These are phyloP conservation scores for Globisporangium middletonii DNA, from an alignment of 352 stramenopile species.

Conservation along the genomic window DNA sequence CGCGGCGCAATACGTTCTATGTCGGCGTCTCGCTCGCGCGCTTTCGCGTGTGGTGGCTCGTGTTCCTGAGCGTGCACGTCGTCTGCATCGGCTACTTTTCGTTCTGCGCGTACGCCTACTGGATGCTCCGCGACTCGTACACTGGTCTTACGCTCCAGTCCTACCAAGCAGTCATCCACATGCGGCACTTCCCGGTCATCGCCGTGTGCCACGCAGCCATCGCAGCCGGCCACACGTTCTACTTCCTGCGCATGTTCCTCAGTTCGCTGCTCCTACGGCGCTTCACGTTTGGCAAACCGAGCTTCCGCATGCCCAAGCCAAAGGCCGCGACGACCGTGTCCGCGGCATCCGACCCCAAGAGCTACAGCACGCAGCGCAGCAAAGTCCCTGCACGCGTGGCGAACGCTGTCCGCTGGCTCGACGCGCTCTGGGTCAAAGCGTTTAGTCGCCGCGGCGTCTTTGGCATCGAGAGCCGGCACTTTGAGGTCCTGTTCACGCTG, in stretches of 20 bases:
- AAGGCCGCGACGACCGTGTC: not conserved
- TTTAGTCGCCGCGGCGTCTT: slow-evolving; percentile 14
- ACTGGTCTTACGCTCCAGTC: slow-evolving; percentile 5
- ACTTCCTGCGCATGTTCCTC: slow-evolving; percentile 12
- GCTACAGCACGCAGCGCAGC: not conserved
- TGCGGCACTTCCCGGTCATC: slow-evolving; percentile 5
- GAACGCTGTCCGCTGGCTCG: not conserved
- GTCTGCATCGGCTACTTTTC: slow-evolving; percentile 7
- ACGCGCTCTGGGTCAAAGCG: not conserved
- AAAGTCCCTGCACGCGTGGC: not conserved
- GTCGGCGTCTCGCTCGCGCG: slow-evolving; percentile 5
- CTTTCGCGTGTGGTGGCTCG: slow-evolving; percentile 13
- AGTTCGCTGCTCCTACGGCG: slow-evolving; percentile 1
- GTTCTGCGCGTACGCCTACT: slow-evolving; percentile 7
- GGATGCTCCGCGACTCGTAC: slow-evolving; percentile 1
- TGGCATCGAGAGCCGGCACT: slow-evolving; percentile 17
- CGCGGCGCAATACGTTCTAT: slow-evolving; percentile 7
- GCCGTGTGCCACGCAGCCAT: slow-evolving; percentile 1
- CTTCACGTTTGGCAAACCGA: slow-evolving; percentile 7
- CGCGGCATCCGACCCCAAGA: no score
- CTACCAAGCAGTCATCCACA: slow-evolving; percentile 7
- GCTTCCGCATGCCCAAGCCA: slow-evolving; percentile 4
- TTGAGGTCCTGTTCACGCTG: slow-evolving; percentile 15
- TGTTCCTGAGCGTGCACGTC: slow-evolving; percentile 5
- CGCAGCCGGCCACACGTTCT: slow-evolving; percentile 8